Conservation (phyloP, 2,329 filamentous ascomycete species). For the Cadophora gregata region DNA sequence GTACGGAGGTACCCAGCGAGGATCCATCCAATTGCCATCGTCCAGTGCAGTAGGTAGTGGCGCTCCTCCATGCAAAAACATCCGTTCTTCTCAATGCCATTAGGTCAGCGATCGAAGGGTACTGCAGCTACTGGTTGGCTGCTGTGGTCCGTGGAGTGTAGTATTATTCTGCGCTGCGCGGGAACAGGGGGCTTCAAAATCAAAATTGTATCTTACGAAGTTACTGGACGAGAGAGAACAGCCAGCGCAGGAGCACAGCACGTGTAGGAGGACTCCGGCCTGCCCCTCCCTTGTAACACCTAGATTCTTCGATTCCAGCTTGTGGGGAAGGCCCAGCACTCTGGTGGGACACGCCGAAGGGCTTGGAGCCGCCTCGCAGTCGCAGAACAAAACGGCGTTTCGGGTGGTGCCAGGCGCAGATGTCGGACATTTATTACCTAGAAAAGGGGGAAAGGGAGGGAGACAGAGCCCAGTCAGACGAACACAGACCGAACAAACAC, state of each 20-base stretch:
- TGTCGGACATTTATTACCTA: neutral
- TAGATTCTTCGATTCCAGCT: neutral
- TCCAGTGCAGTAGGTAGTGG: conserved; percentile 46
- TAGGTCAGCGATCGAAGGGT: neutral
- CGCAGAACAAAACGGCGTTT: conserved; percentile 14
- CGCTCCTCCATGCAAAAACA: conserved; percentile 31
- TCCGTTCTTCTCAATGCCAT: conserved; percentile 1
- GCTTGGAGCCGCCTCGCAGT: neutral
- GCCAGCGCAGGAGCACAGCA: too few relatives aligned
- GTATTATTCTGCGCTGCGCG: neutral
- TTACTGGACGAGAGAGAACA: too few relatives aligned
- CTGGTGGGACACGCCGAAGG: neutral
- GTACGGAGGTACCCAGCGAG: conserved; percentile 30
- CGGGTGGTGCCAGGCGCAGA: neutral
- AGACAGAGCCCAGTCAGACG: neutral
- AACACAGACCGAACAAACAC: neutral
- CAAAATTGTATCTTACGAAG: too few relatives aligned
- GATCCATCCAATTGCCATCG: conserved; percentile 37
- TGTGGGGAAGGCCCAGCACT: neutral
- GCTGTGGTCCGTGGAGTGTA: too few relatives aligned
- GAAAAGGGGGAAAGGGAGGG: neutral
- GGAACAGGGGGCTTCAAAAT: neutral
- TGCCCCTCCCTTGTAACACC: conserved; percentile 5
- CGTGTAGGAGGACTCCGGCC: neutral
- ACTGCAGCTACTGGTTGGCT: conserved; percentile 6